Evolutionary conservation across 2,329 filamentous ascomycete species (phyloP), one percentile per base, ranked within the genome.

Genomic region (Hypoxylon sp.): DNA sequence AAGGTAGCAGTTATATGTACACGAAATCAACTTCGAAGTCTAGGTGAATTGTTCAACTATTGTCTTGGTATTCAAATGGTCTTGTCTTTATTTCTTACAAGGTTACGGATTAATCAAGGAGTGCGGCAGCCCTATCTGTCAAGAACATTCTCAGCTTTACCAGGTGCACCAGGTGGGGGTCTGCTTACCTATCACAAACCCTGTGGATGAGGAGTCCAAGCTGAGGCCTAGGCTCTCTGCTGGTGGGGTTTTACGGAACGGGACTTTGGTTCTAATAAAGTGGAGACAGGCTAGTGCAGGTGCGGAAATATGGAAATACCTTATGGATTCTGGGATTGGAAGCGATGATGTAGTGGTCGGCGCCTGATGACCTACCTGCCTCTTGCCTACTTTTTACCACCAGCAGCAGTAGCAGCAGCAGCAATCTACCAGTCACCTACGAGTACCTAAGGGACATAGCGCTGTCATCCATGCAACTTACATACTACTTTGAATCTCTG

Each of bases 341-440:
- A 40, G 25, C 36, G 42, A 55, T 55, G 52, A 56, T 56, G 52
- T 56, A 53, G 53, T 56, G 40, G 37, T 52, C 20, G 42, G 52
- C 29, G 34, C 38, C 43, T 52, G 43, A 51, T 55, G 47, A 42
- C 46, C 32, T 37, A 29, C 19, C 15, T 50, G 38, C 26, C 19
- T 32, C 15, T n/a, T n/a, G n/a, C n/a, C n/a, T n/a, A n/a, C n/a
- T n/a, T n/a, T n/a, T n/a, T n/a, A n/a, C n/a, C n/a, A n/a, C n/a
- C n/a, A n/a, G n/a, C n/a, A n/a, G n/a, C n/a, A n/a, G n/a, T n/a
- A n/a, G n/a, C n/a, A n/a, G n/a, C n/a, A n/a, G n/a, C n/a, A n/a
- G n/a, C n/a, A n/a, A n/a, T n/a, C n/a, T n/a, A n/a, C n/a, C n/a
- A n/a, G n/a, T n/a, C n/a, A n/a, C n/a, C n/a, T n/a, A n/a, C n/a